Conservation (phyloP, 1,139 yeast species). For the Pichia sp. region DNA sequence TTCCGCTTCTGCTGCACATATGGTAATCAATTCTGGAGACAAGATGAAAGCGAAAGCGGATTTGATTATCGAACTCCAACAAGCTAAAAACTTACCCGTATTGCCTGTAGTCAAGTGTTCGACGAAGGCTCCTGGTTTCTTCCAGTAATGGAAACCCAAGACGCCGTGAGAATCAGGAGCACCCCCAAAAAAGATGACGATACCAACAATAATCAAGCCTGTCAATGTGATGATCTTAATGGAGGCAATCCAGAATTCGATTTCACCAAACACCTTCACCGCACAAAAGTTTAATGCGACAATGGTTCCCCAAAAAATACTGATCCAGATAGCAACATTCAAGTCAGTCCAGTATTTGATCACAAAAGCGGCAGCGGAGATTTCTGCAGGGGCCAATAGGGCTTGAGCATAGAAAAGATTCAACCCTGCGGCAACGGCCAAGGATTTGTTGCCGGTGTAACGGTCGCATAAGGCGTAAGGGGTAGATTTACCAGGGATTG, state of each 20-base stretch:
- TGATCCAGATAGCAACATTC: constrained; percentile 44
- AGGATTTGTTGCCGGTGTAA: constrained; percentile 25
- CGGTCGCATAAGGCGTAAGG: constrained; percentile 22
- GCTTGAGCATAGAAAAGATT: constrained; percentile 48
- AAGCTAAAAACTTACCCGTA: constrained; percentile 67
- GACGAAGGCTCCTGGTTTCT: constrained; percentile 34
- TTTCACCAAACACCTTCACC: constrained; percentile 46
- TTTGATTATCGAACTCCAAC: constrained; percentile 62
- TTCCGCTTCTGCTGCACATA: constrained; percentile 41
- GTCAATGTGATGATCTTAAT: constrained; percentile 36
- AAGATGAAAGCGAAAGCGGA: constrained; percentile 71
- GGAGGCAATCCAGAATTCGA: constrained; percentile 49
- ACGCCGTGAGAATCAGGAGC: constrained; percentile 31
- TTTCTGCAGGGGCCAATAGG: constrained; percentile 46
- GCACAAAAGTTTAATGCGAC: constrained; percentile 42
- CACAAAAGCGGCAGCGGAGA: constrained; percentile 49
- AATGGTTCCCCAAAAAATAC: constrained; percentile 39
- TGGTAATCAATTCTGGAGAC: constrained; percentile 33
- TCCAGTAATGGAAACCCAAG: constrained; percentile 39
- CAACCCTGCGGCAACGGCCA: constrained; percentile 41
- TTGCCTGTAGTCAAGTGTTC: constrained; percentile 43
- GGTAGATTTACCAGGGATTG: constrained; percentile 41
- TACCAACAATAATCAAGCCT: constrained; percentile 34
- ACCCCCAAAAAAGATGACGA: constrained; percentile 43
- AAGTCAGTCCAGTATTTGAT: constrained; percentile 45